phyloP scores from a whole-genome alignment of 345 rosid genomes.

The Pelargonium nanum region DNA sequence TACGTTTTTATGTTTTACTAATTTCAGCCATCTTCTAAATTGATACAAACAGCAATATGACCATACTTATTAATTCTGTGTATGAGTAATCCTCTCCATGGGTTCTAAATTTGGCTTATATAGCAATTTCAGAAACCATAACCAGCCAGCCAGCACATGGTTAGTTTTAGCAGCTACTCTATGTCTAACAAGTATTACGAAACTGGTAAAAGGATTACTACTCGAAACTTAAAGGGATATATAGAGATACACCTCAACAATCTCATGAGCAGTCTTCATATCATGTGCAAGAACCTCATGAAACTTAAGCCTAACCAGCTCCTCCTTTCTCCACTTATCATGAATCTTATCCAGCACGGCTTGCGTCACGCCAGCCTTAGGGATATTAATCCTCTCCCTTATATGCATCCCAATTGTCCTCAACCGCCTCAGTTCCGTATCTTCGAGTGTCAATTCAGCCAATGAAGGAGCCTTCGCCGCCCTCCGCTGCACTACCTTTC shows the following conservation, averaged over 20 bases:
- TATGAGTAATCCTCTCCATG: too few relatives aligned
- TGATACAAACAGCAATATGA: too few relatives aligned
- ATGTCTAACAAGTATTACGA: too few relatives aligned
- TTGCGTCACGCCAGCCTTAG: slow-evolving; percentile 84
- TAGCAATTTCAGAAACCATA: neutral
- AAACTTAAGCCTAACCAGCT: slow-evolving; percentile 85
- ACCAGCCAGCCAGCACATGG: neutral
- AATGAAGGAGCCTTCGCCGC: slow-evolving; percentile 57
- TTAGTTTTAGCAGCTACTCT: neutral
- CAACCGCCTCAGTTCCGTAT: slow-evolving; percentile 70
- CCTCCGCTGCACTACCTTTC: slow-evolving; percentile 46
- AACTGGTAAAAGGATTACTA: neutral
- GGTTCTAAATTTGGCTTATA: too few relatives aligned
- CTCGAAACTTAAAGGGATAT: neutral
- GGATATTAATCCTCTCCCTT: slow-evolving; percentile 74
- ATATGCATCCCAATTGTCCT: slow-evolving; percentile 66
- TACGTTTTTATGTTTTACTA: neutral
- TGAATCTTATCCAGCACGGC: slow-evolving; percentile 78
- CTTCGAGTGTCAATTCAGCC: slow-evolving; percentile 92
- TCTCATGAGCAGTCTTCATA: slow-evolving; percentile 92
- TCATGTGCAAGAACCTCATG: slow-evolving; percentile 83
- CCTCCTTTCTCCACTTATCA: slow-evolving; percentile 90
- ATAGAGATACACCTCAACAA: slow-evolving; percentile 59
- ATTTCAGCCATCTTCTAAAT: neutral
- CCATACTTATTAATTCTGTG: too few relatives aligned